Base-by-base conservation (phyloP, 2,329 filamentous ascomycete species). In the Colletotrichum sidae region DNA sequence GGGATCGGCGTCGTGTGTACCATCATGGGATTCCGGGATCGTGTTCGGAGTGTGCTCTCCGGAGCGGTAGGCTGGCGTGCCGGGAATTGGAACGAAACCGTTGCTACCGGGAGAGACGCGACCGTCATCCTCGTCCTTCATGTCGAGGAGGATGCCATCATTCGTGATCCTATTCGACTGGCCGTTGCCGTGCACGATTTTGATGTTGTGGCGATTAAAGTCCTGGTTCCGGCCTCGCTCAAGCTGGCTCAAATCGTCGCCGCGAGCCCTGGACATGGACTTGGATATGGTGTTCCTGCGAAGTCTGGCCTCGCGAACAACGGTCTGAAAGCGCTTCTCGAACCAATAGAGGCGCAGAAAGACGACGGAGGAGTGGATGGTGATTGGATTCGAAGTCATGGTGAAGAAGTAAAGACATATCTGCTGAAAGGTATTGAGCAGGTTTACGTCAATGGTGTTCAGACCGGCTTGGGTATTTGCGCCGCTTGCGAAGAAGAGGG, bases 261-360 rank as follows among this genome's bases (percentile, higher is more conserved):
- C 65, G 41, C 74, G 76, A 2, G 80, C 73, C 64, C 83, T 79
- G 74, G 90, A 79, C 79, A 88, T 78, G 73, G 92, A 80, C 81
- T 89, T 81, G 78, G 84, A 81, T n/a, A 90, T 77, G 41, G 86
- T 91, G 58, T 85, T 84, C 58, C 94, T 88, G 57, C 90, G 82
- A 47, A 80, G 83, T 59, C 88, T 87, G 1, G 92, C 89, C 71
- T 97, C 92, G 39, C 84, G 85, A 12, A 92, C 94, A 69, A 97
- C 87, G 71, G 92, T 86, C 74, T 97, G 92, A 75, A 99, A 98
- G 8, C 94, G 88, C 78, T 96, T 97, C 78, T 99, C 94, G 75
- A 99, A 99, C 95, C 95, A 99, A 79, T 97, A 97, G 2, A 99
- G 83, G 34, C 96, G 91, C 12, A 98, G 85, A 71, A 97, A 95